phyloP scores from a whole-genome alignment of 148 eudicot species.

The Rhododendron henanense region DNA sequence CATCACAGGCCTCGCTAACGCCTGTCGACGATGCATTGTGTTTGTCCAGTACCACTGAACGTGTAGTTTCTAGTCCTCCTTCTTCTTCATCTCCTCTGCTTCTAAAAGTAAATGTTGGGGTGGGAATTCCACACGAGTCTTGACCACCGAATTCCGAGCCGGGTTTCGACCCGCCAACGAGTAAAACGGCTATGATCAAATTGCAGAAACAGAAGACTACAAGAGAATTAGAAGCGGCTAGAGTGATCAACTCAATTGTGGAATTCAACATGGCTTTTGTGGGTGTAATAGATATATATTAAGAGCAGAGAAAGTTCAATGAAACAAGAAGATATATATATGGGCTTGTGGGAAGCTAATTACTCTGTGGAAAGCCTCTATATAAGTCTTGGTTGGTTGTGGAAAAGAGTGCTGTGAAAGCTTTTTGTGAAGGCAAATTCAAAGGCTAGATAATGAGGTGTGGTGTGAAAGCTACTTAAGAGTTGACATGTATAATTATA shows the following conservation, averaged over 20 bases:
- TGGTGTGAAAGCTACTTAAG: conserved; percentile 26
- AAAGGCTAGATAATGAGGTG: conserved; percentile 15
- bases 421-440: conserved; percentile 13
- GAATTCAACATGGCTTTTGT: conserved; percentile 31
- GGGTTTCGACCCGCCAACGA: conserved; percentile 29
- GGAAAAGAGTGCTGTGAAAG: conserved; percentile 26
- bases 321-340: background rate
- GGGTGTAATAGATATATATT: background rate
- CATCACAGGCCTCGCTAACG: background rate
- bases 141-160: background rate
- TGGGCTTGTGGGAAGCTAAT: background rate
- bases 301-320: background rate
- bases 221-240: conserved; percentile 48
- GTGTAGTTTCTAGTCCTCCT: background rate
- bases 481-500: conserved; percentile 2
- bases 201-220: conserved; percentile 63
- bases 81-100: background rate
- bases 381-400: background rate
- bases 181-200: conserved; percentile 48
- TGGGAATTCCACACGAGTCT: background rate
- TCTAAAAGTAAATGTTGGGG: background rate
- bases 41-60: background rate
- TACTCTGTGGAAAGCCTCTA: background rate
- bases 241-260: conserved; percentile 39
- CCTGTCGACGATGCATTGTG: background rate